Evolutionary conservation across 208 protist species (phyloP).

Genomic region (Wallacemonas rigidus): DNA sequence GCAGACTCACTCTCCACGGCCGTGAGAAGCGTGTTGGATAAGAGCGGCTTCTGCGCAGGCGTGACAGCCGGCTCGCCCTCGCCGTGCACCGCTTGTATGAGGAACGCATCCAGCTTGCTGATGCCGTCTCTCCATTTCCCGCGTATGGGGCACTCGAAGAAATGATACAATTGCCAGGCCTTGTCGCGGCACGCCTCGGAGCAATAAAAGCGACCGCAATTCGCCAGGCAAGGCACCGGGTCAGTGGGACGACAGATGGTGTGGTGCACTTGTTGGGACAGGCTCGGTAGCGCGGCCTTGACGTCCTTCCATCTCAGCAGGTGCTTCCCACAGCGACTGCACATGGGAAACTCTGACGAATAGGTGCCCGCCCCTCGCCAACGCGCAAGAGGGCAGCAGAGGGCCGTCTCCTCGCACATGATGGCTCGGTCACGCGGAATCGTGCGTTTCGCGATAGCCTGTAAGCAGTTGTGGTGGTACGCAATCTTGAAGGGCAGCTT

Average conservation of each 20-base stretch:
- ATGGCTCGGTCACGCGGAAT: neutral
- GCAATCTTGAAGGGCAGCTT: slow-evolving; percentile 37
- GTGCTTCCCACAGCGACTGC: slow-evolving; percentile 56
- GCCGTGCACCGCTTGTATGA: slow-evolving; percentile 17
- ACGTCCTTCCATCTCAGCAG: slow-evolving; percentile 44
- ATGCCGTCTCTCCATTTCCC: slow-evolving; percentile 70
- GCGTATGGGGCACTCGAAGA: slow-evolving; percentile 60
- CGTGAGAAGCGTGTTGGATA: slow-evolving; percentile 11
- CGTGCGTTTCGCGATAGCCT: slow-evolving; percentile 1
- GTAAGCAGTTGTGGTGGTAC: slow-evolving; percentile 27
- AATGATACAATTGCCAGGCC: slow-evolving; percentile 77
- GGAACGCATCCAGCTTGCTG: slow-evolving; percentile 25
- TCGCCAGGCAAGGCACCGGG: slow-evolving; percentile 51
- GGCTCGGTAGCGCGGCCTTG: slow-evolving; percentile 28
- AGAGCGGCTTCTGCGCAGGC: neutral
- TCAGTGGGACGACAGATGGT: slow-evolving; percentile 33
- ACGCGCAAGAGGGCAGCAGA: slow-evolving; percentile 24
- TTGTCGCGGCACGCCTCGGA: slow-evolving; percentile 64
- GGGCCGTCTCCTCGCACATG: slow-evolving; percentile 13
- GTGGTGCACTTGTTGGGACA: slow-evolving; percentile 39
- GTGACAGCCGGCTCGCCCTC: neutral
- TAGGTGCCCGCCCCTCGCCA: neutral
- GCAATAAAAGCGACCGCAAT: slow-evolving; percentile 71
- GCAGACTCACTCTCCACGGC: neutral
- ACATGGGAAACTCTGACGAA: slow-evolving; percentile 25